Percentiles rank a stretch among this genome's conserved stretches.
Evolutionary conservation across 495 filamentous ascomycete genomes (phyloP).

Genomic region (Aspergillus affinis): DNA sequence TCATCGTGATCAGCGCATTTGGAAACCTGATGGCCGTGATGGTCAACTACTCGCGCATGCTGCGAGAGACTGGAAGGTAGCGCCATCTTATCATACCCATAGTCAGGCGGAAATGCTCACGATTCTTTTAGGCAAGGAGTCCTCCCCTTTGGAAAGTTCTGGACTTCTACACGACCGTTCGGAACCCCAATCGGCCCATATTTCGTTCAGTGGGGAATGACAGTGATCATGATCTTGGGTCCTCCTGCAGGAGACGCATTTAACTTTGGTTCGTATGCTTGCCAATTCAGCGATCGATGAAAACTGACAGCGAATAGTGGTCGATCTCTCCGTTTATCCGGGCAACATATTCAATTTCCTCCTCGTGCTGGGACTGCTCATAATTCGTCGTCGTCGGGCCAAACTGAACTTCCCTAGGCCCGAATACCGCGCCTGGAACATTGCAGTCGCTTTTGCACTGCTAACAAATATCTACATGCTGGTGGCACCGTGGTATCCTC

Average conservation of each 20-base stretch:
- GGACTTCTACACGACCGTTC: conserved; percentile 63
- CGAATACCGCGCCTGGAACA: conserved; percentile 55
- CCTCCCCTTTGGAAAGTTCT: conserved; percentile 61
- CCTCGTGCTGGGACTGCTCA: conserved; percentile 52
- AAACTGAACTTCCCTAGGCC: conserved; percentile 41
- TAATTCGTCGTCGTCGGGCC: conserved; percentile 51
- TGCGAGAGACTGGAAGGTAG: conserved; percentile 57
- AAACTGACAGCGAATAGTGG: conserved; percentile 32
- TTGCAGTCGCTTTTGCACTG: conserved; percentile 54
- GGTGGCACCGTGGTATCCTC: conserved; percentile 67
- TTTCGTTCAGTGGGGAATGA: conserved; percentile 56
- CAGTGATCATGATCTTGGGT: conserved; percentile 62
- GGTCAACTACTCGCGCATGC: conserved; percentile 56
- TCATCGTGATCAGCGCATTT: conserved; percentile 62
- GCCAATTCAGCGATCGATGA: neutral
- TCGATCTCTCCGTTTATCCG: conserved; percentile 55
- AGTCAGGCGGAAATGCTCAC: neutral
- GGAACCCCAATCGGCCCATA: conserved; percentile 62
- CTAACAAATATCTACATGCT: conserved; percentile 56
- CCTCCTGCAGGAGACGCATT: conserved; percentile 69
- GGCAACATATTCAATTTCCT: conserved; percentile 52
- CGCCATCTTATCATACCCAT: neutral
- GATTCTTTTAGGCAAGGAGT: conserved; percentile 55
- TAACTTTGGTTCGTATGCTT: conserved; percentile 46
- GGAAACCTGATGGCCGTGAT: conserved; percentile 62